phyloP scores from a whole-genome alignment of 2,329 filamentous ascomycete species.

The Keithomyces neogunnii region DNA sequence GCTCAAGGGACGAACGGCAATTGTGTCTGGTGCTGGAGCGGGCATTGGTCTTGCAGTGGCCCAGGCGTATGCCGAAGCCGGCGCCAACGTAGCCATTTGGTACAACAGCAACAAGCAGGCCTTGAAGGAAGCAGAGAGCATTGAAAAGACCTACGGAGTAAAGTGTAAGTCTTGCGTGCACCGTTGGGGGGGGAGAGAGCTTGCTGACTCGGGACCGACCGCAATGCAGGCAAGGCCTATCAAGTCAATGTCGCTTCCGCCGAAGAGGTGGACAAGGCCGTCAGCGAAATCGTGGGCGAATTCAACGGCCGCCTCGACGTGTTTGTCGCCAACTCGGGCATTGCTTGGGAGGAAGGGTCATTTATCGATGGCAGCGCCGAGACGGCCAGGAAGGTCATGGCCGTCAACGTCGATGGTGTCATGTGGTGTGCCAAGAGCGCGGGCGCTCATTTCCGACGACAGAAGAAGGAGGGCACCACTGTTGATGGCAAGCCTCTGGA shows the following conservation, averaged over 20 bases:
- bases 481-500: constrained; percentile 52
- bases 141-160: constrained; percentile 58
- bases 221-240: constrained; percentile 27
- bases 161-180: constrained; percentile 41
- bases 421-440: constrained; percentile 70
- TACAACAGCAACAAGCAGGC: constrained; percentile 63
- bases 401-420: constrained; percentile 66
- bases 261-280: constrained; percentile 40
- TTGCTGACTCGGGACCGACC: not conserved
- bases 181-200: not conserved
- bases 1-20: constrained; percentile 60
- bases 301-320: constrained; percentile 69
- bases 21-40: constrained; percentile 57
- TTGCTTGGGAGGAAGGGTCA: constrained; percentile 62
- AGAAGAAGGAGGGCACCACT: constrained; percentile 59
- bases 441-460: constrained; percentile 59
- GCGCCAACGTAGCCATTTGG: constrained; percentile 65
- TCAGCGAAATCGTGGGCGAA: constrained; percentile 49
- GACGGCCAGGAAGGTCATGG: constrained; percentile 59
- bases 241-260: constrained; percentile 51
- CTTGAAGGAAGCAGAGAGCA: constrained; percentile 50
- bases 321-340: constrained; percentile 72
- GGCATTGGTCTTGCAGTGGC: constrained; percentile 61
- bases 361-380: constrained; percentile 57
- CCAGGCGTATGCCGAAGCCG: constrained; percentile 57